Conservation (phyloP, 2,329 filamentous ascomycete genomes). For the Xylariomycetidae sp. region DNA sequence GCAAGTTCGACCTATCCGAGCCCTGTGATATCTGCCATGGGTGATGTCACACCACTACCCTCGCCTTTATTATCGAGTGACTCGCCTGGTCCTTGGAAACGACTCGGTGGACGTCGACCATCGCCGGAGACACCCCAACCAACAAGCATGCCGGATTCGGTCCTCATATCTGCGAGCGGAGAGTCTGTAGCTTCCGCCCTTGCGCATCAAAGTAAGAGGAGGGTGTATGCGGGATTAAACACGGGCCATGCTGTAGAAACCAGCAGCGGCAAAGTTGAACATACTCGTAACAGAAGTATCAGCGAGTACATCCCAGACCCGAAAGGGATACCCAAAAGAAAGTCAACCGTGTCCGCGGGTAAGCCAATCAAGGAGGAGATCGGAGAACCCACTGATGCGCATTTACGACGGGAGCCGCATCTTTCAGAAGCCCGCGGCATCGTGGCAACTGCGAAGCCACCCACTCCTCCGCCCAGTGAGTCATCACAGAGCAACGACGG, state of each 20-base stretch:
- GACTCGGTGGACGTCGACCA: conserved; percentile 39
- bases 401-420: conserved; percentile 69
- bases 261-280: conserved; percentile 30
- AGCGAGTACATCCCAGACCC: conserved; percentile 82
- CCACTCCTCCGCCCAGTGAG: conserved; percentile 79
- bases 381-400: conserved; percentile 34
- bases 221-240: conserved; percentile 45
- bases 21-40: conserved; percentile 68
- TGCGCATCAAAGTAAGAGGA: conserved; percentile 50
- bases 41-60: conserved; percentile 71
- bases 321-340: conserved; percentile 61
- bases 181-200: conserved; percentile 47
- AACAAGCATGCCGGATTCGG: conserved; percentile 36
- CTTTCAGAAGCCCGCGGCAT: conserved; percentile 74
- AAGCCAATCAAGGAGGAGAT: conserved; percentile 36
- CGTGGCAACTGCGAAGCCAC: conserved; percentile 55
- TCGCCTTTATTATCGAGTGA: conserved; percentile 64
- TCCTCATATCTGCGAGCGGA: conserved; percentile 43
- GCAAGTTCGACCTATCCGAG: conserved; percentile 66
- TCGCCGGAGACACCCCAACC: conserved; percentile 39
- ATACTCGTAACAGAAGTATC: conserved; percentile 72
- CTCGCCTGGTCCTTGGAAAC: conserved; percentile 62
- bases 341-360: conserved; percentile 65
- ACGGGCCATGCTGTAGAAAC: conserved; percentile 24
- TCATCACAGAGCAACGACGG: conserved; percentile 46